Evolutionary conservation across 305 asterid genomes (phyloP), one percentile per base, ranked within the genome.

Genomic region (Rubia occidens): DNA sequence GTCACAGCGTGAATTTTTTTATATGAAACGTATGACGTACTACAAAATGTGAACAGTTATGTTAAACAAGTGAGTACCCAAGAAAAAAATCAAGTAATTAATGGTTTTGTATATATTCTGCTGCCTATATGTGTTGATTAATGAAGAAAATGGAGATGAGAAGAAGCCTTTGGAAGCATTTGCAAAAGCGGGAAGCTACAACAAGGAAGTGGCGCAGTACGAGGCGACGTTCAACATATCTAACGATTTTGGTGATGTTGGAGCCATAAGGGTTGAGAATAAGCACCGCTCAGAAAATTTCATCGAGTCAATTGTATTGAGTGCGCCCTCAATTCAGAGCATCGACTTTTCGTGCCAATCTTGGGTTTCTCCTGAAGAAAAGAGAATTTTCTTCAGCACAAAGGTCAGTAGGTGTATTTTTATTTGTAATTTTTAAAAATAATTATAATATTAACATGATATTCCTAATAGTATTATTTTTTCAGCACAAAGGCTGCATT

Each of bases 221-320:
- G 60, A n/a, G 29, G 60, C 60, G 13, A 24, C n/a, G 13, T 2
- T 55, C 60, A 7, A 8, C 60, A 20, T 55, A 55, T 6, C 60
- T 55, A 8, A 9, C 11, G 60, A 55, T 18, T 55, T 55, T 8
- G 60, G 60, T n/a, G 60, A 55, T 0, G 32, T 55, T 20, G 60
- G 60, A 55, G 60, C 60, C 60, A 55, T 55, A 1, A 8, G 60
- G 13, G 60, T 55, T n/a, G 60, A 55, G 32, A 55, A 55, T 55
- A 8, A 55, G 13, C 11, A 20, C 29, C 3, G 13, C 3, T n/a
- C 60, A 0, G 32, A 55, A 20, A 55, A 2, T 1, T 55, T 18
- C 32, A 55, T 55, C 32, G 29, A n/a, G 0, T n/a, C 29, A 1
- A 55, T 55, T 3, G 32, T 9, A 13, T 55, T 55, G 29, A 55